These are phyloP conservation scores for Conticribra guillardii DNA, from an alignment of 108 stramenopile species.

Conservation along the genomic window DNA sequence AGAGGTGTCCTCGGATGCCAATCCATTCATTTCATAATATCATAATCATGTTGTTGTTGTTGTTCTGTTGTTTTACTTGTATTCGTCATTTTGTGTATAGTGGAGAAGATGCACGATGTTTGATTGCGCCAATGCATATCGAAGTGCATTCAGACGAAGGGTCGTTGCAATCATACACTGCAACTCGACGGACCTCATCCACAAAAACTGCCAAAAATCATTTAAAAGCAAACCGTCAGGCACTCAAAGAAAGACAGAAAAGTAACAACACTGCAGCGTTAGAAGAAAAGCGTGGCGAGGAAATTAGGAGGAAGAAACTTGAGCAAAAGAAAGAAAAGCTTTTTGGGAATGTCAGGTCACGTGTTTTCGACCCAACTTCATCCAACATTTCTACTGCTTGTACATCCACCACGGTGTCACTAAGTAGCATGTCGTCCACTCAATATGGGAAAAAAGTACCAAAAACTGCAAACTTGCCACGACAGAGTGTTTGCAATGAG, in stretches of 20 bases:
- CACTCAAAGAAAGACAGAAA: constrained; percentile 33
- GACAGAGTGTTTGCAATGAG: background rate
- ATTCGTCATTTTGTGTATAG: background rate
- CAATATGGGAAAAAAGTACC: no score
- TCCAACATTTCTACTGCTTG: background rate
- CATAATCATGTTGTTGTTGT: background rate
- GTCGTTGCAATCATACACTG: constrained; percentile 8
- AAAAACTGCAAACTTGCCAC: no score
- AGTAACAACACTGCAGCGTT: constrained; percentile 24
- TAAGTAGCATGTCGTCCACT: no score
- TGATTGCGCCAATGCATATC: constrained; percentile 27
- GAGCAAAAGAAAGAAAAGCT: constrained; percentile 46
- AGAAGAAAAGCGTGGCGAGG: constrained; percentile 25
- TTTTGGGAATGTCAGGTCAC: constrained; percentile 37
- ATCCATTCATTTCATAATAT: background rate
- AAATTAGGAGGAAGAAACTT: constrained; percentile 36
- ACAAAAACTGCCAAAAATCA: constrained; percentile 29
- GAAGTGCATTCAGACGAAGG: constrained; percentile 14
- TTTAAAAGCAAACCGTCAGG: constrained; percentile 32
- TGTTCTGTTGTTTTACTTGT: background rate
- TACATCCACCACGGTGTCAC: no score
- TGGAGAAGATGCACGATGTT: constrained; percentile 40
- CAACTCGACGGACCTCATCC: constrained; percentile 9
- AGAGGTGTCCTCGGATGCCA: no score
- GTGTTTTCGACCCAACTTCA: constrained; percentile 17